These are phyloP conservation scores for Lippia alba DNA, from an alignment of 305 asterid species.

Conservation along the genomic window DNA sequence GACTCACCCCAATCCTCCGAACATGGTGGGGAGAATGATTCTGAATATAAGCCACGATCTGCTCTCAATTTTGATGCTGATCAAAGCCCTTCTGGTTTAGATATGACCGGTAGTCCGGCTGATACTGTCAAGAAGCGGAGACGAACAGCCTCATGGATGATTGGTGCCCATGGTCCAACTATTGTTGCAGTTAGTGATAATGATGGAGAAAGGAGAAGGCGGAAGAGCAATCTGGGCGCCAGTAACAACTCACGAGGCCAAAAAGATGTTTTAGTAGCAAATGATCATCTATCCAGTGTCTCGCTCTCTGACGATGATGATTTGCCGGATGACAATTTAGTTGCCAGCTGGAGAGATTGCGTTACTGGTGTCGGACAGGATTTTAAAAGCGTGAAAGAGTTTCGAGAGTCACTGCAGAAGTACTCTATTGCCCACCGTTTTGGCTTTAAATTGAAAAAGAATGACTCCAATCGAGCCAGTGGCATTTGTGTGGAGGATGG, in stretches of 20 bases:
- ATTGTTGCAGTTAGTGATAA: conserved; percentile 54
- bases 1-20: conserved; percentile 58
- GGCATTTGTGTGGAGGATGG: conserved; percentile 81
- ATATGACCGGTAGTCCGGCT: conserved; percentile 73
- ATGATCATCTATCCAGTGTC: conserved; percentile 44
- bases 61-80: conserved; percentile 45
- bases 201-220: conserved; percentile 42
- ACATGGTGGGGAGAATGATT: conserved; percentile 54
- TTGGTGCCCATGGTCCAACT: conserved; percentile 63
- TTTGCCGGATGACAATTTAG: conserved; percentile 67
- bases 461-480: conserved; percentile 78
- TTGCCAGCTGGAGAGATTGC: conserved; percentile 78
- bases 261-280: conserved; percentile 45
- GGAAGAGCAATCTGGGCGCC: conserved; percentile 45
- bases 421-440: conserved; percentile 87
- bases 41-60: conserved; percentile 62
- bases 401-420: conserved; percentile 84
- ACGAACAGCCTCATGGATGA: conserved; percentile 69
- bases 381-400: conserved; percentile 79
- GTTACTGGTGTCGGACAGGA: conserved; percentile 86
- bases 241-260: conserved; percentile 38
- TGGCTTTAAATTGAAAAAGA: conserved; percentile 76
- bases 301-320: conserved; percentile 55
- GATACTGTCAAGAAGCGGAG: conserved; percentile 92
- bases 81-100: conserved; percentile 45